Evolutionary conservation across 805 yeast genomes (phyloP), one percentile per base, ranked within the genome.

Genomic region (Schwanniomyces polymorphus): DNA sequence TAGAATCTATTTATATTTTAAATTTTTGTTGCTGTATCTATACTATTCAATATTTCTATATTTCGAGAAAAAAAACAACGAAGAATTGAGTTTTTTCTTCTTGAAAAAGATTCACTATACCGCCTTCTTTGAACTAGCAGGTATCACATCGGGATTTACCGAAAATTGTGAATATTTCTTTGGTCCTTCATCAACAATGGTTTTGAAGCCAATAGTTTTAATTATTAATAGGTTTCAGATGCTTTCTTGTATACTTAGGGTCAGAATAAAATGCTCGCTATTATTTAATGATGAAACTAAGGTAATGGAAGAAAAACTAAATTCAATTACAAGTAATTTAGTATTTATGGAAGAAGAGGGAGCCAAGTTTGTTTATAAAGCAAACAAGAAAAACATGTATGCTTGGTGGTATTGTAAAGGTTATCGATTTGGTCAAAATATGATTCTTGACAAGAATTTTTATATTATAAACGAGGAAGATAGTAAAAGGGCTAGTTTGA

Each of bases 21-120:
- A 45, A 16, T 34, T 35, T 8, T 28, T 45, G 9, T n/a, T 45
- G 16, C 17, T 37, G 16, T 45, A 38, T 16, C n/a, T 33, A 14
- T 41, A 34, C 23, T 43, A 43, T 17, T 43, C 42, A 11, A 14
- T 43, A 7, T 38, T 31, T 45, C 21, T 40, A 6, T 39, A 11
- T 28, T 41, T 27, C 28, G 44, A 41, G 17, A 31, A 27, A 10
- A 50, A 52, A 11, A 50, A 53, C 1, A 58, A 72, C 28, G 33
- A 54, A 7, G 62, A 58, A 2, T 59, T 66, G 29, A 61, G 75
- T 0, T 69, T 63, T 43, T 61, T 64, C 34, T 69, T 63, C 48
- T 46, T 70, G 27, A 65, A 64, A 39, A 67, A 67, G 42, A 50
- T 68, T 8, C n/a, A 16, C n/a, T 9, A 11, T n/a, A 33, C 38